A percentile compares a stretch with the other conserved stretches of the same genome.
phyloP scores from a whole-genome alignment of 331 rosid species.

The Saraca asoca region DNA sequence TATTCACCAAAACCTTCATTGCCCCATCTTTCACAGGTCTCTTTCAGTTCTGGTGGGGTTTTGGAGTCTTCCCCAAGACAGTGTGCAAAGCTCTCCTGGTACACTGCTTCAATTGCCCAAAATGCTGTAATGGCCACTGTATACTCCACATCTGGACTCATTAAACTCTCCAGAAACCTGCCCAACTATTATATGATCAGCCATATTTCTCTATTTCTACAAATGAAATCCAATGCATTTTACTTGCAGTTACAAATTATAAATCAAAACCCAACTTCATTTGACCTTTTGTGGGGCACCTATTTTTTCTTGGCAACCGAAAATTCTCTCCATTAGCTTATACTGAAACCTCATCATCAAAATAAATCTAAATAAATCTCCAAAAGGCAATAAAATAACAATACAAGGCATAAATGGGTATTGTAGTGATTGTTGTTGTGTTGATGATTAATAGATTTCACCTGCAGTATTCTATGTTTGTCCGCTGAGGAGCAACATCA shows the following conservation, averaged over 20 bases:
- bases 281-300: background rate
- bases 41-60: conserved; percentile 60
- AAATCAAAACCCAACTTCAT: background rate
- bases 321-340: background rate
- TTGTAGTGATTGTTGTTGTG: background rate
- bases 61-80: conserved; percentile 67
- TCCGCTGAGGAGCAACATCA: conserved; percentile 49
- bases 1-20: conserved; percentile 68
- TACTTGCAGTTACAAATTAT: background rate
- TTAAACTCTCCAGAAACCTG: conserved; percentile 73
- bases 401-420: background rate
- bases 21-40: conserved; percentile 84
- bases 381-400: background rate
- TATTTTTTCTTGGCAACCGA: no score
- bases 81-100: conserved; percentile 79
- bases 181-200: conserved; percentile 4
- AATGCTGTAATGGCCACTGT: conserved; percentile 63
- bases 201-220: background rate
- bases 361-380: background rate
- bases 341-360: background rate
- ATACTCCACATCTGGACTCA: conserved; percentile 58
- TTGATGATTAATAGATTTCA: conserved; percentile 23
- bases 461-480: conserved; percentile 56
- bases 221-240: background rate
- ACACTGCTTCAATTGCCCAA: conserved; percentile 84